These are phyloP conservation scores for Brassica juncea DNA, from an alignment of 345 rosid species.

Conservation along the genomic window DNA sequence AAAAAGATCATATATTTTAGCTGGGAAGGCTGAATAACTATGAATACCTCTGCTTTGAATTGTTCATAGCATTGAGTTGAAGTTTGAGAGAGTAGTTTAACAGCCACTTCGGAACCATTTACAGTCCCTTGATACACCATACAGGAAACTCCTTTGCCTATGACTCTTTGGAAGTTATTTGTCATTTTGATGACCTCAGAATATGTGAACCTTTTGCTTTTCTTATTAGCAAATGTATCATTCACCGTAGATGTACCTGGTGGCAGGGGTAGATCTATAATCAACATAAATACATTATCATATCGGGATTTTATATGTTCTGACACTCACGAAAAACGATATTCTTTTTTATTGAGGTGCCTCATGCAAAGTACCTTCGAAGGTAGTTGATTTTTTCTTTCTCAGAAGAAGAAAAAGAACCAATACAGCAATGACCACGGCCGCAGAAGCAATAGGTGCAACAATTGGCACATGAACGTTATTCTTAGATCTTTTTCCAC, in stretches of 20 bases:
- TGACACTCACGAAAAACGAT: no score
- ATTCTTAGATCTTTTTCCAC: background rate
- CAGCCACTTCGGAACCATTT: background rate
- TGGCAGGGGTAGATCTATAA: background rate
- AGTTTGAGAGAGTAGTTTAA: background rate
- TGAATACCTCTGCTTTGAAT: background rate
- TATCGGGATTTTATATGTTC: background rate
- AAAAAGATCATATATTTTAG: no score
- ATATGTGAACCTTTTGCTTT: background rate
- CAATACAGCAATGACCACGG: background rate
- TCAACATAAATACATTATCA: background rate
- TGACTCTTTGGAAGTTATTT: background rate
- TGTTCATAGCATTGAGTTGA: background rate
- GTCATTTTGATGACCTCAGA: background rate
- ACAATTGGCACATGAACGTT: background rate
- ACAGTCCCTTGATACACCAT: background rate
- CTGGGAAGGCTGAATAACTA: no score
- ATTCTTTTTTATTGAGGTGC: background rate
- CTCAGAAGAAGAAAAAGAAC: background rate
- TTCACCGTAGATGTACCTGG: background rate
- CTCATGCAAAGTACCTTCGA: slow-evolving; percentile 1
- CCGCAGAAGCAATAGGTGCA: slow-evolving; percentile 14
- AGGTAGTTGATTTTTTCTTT: background rate
- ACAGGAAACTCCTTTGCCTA: background rate
- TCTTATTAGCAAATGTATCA: background rate